These are phyloP conservation scores for Yarrowia sp. DNA, from an alignment of 805 yeast genomes.

Conservation along the genomic window DNA sequence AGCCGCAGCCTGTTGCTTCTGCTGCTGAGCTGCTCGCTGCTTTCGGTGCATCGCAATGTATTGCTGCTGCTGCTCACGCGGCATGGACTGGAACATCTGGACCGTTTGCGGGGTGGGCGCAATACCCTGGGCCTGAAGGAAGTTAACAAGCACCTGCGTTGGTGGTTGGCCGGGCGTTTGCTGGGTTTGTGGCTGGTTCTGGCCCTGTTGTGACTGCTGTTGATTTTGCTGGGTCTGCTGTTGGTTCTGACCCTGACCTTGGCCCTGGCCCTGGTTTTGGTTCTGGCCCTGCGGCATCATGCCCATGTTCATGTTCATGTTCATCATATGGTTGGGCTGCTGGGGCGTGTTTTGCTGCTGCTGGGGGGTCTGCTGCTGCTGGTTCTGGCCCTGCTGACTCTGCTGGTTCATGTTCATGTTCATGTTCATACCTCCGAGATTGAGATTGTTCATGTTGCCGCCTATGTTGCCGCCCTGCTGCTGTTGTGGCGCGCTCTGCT, in stretches of 20 bases:
- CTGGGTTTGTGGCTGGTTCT: conserved; percentile 23
- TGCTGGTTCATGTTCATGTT: conserved; percentile 3
- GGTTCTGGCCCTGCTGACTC: conserved; percentile 28
- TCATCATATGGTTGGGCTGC: conserved; percentile 22
- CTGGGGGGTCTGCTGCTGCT: background rate
- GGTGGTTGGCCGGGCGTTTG: background rate
- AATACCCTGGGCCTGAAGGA: conserved; percentile 24
- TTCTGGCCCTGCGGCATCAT: conserved; percentile 7
- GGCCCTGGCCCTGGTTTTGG: background rate
- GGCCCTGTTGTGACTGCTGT: conserved; percentile 30
- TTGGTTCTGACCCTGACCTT: background rate
- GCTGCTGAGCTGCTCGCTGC: conserved; percentile 30
- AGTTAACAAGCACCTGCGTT: background rate
- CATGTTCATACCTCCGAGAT: conserved; percentile 13
- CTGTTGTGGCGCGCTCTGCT: conserved; percentile 34
- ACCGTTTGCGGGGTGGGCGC: conserved; percentile 21
- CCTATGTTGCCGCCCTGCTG: conserved; percentile 31
- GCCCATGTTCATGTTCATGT: conserved; percentile 7
- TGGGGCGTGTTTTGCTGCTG: conserved; percentile 20
- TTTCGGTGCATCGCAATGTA: conserved; percentile 27
- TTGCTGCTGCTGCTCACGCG: conserved; percentile 32
- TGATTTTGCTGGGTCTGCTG: background rate
- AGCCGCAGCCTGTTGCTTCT: conserved; percentile 27
- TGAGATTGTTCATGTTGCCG: conserved; percentile 20
- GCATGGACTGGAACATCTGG: conserved; percentile 28